Evolutionary conservation across 495 filamentous ascomycete genomes (phyloP).

Genomic region (Penicillium cosmopolitanum): DNA sequence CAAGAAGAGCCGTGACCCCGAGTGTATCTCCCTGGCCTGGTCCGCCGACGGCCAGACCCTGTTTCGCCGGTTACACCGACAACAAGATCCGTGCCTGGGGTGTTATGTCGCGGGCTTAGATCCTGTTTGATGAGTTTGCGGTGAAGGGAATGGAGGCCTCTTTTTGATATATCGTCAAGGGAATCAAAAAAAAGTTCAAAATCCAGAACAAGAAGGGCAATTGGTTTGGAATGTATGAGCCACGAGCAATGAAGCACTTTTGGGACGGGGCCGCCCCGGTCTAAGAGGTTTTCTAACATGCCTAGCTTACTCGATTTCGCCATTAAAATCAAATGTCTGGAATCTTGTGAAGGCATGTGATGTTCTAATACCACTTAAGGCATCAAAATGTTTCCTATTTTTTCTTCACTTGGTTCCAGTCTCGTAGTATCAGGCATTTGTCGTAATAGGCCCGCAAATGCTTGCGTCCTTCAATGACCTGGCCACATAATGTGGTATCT

Average conservation of each 20-base stretch:
- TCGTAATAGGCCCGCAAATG: not conserved
- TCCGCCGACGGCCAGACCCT: conserved; percentile 97
- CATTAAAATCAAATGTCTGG: conserved; percentile 41
- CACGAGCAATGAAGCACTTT: conserved; percentile 52
- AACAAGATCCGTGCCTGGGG: conserved; percentile 99
- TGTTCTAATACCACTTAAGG: conserved; percentile 52
- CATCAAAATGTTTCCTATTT: conserved; percentile 45
- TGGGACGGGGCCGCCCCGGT: conserved; percentile 24
- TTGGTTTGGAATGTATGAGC: conserved; percentile 55
- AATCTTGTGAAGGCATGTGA: conserved; percentile 43
- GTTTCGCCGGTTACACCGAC: conserved; percentile 99
- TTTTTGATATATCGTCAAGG: conserved; percentile 39
- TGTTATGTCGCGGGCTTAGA: conserved; percentile 76
- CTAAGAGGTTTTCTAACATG: conserved; percentile 41
- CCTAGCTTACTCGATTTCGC: conserved; percentile 44
- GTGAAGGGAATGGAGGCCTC: conserved; percentile 31
- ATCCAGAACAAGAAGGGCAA: conserved; percentile 44
- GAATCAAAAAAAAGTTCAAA: conserved; percentile 41
- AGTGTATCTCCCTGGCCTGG: conserved; percentile 98
- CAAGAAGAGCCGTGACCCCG: conserved; percentile 98
- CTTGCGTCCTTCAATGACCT: too few species aligned
- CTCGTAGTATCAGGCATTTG: not conserved
- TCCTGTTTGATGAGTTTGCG: conserved; percentile 28
- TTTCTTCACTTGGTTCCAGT: conserved; percentile 18
- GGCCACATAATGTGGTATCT: too few species aligned